Evolutionary conservation across 768 basidiomycete species (phyloP), one percentile per base, ranked within the genome.

Genomic region (Lanmaoa pseudosensibilis): DNA sequence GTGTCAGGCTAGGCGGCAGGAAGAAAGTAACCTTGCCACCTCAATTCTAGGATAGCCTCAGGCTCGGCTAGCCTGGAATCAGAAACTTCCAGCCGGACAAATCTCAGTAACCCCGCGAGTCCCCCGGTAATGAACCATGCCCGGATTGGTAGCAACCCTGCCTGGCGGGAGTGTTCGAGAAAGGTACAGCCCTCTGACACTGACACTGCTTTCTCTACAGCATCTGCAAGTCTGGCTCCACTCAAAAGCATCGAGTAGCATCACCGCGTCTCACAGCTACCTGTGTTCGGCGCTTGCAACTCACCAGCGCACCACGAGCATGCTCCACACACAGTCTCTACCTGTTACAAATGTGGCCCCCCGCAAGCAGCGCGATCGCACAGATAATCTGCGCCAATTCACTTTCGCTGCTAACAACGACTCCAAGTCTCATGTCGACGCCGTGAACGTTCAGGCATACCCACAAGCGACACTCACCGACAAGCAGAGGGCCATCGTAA

Each of bases 311-410:
- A 38, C 52, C 16, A 46, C 30, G 21, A 55, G 10, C 21, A 68
- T 60, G 65, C 34, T 15, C 27, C 50, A 21, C 19, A 39, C 56
- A 38, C 16, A 34, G 16, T 57, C 55, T 44, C 44, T 5, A n/a
- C 30, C 25, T 2, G 18, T 46, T 36, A 7, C 40, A 46, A 62
- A 58, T 27, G 58, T 68, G 18, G 59, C 65, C 52, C 4, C 50
- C 21, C 57, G 60, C 63, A 72, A 73, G 58, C 63, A 54, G 34
- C 30, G 37, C 40, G 65, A 72, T 44, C 70, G 71, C 46, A 58
- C 39, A 40, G 56, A 58, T 4, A 46, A 52, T 40, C 57, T 72
- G 53, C 46, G 38, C 32, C 40, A 46, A n/a, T 56, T 60, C 53
- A 23, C 12, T 13, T 12, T 33, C 46, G 45, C 23, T 23, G 38